A percentile compares a stretch with the other conserved stretches of the same genome.
phyloP scores from a whole-genome alignment of 75 land plant species.

The Pinus taeda region DNA sequence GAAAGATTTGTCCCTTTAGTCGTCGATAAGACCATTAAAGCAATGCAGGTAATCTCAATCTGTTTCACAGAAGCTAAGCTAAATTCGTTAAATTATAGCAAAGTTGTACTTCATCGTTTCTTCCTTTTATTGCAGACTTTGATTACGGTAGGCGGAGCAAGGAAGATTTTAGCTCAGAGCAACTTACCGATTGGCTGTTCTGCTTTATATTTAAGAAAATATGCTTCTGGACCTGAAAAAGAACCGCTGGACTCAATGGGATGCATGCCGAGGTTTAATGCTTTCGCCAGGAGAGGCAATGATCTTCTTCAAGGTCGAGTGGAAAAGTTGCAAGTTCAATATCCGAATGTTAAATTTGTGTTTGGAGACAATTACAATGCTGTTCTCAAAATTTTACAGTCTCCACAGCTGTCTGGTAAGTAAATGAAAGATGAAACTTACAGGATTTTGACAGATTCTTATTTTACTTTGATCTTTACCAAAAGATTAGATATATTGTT shows the following conservation, averaged over 20 bases:
- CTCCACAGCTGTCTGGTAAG: not conserved
- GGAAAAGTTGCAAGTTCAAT: not conserved
- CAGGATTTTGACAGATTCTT: constrained; percentile 43
- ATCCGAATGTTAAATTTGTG: not conserved
- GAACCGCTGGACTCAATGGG: not conserved
- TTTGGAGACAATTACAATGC: not conserved
- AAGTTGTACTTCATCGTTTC: too few relatives aligned
- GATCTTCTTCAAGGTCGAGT: not conserved
- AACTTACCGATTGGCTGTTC: constrained; percentile 5
- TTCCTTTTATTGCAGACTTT: not conserved
- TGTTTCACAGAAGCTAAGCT: too few relatives aligned
- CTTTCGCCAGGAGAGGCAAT: not conserved
- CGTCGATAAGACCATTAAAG: constrained; percentile 17
- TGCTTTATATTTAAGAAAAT: not conserved
- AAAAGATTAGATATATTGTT: too few relatives aligned
- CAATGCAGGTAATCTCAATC: not conserved
- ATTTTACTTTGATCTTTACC: constrained; percentile 10
- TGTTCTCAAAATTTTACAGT: not conserved
- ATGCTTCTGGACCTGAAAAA: not conserved
- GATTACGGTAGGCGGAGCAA: not conserved
- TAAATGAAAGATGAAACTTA: not conserved
- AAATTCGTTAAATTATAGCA: too few relatives aligned
- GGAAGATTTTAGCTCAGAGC: not conserved
- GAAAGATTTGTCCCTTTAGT: constrained; percentile 13
- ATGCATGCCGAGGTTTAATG: not conserved